phyloP scores from a whole-genome alignment of 2,329 filamentous ascomycete species.

The Neonectria coccinea region DNA sequence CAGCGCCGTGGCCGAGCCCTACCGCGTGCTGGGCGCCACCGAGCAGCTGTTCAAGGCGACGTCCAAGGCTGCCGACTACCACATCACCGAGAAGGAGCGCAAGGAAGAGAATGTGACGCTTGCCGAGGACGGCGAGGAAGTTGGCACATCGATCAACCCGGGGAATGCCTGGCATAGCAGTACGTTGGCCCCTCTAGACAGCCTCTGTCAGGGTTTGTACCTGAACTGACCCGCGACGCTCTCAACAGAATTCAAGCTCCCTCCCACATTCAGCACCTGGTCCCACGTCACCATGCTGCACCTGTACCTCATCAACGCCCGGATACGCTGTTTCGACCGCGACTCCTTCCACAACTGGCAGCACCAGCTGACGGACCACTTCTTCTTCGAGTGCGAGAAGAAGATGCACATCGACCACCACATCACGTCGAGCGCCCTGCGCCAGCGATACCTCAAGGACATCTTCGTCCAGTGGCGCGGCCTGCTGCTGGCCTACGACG shows the following conservation, averaged over 20 bases:
- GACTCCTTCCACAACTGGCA: constrained; percentile 81
- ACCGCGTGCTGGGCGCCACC: constrained; percentile 83
- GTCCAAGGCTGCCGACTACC: constrained; percentile 79
- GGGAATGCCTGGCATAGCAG: constrained; percentile 77
- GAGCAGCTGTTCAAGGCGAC: constrained; percentile 83
- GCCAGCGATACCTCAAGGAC: constrained; percentile 82
- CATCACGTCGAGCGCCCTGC: constrained; percentile 67
- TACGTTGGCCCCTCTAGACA: constrained; percentile 55
- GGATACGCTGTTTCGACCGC: constrained; percentile 81
- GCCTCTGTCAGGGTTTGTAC: background rate
- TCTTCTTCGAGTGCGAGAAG: constrained; percentile 90
- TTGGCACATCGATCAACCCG: constrained; percentile 64
- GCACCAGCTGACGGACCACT: constrained; percentile 92
- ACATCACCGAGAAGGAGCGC: constrained; percentile 74
- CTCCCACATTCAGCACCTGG: constrained; percentile 94
- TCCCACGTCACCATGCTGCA: constrained; percentile 96
- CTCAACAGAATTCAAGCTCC: constrained; percentile 76
- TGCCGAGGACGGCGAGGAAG: constrained; percentile 82
- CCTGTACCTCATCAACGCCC: constrained; percentile 89
- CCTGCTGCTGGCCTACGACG: constrained; percentile 84
- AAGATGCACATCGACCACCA: constrained; percentile 86
- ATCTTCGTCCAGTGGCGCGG: constrained; percentile 95
- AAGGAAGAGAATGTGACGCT: constrained; percentile 76
- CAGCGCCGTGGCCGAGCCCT: constrained; percentile 59
- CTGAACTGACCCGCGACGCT: constrained; percentile 12